phyloP scores from a whole-genome alignment of 169 alveolate species.

The Perkinsus marinus region DNA sequence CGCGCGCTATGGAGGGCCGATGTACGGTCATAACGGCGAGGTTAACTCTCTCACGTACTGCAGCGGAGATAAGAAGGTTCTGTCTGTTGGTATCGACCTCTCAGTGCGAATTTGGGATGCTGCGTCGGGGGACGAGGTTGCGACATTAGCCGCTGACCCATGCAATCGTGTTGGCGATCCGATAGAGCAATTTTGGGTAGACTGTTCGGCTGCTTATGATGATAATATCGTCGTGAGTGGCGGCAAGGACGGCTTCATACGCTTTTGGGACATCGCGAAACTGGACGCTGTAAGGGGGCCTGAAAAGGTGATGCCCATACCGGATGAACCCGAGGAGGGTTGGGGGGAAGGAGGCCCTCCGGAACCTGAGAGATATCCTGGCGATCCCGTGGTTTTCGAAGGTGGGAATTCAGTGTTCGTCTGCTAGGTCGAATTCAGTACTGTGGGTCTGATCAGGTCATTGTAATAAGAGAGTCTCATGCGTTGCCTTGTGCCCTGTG shows the following conservation, averaged over 20 bases:
- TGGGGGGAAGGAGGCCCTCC: slow-evolving; percentile 3
- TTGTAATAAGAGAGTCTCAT: not conserved
- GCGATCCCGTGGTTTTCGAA: slow-evolving; percentile 3
- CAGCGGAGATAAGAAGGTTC: not conserved
- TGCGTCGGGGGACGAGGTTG: not conserved
- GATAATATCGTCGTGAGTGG: not conserved
- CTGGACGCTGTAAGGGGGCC: slow-evolving; percentile 3
- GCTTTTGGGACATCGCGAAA: not conserved
- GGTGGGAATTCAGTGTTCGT: not conserved
- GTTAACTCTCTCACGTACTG: not conserved
- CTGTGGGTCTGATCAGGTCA: not conserved
- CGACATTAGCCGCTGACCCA: not conserved
- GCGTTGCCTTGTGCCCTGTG: not conserved
- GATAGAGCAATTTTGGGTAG: not conserved
- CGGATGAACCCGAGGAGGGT: slow-evolving; percentile 2
- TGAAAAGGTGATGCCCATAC: not conserved
- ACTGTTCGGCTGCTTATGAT: not conserved
- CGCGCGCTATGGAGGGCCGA: not conserved
- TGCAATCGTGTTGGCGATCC: not conserved
- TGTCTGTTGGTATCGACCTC: not conserved
- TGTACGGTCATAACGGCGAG: not conserved
- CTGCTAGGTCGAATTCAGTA: too few species aligned
- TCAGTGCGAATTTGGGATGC: not conserved
- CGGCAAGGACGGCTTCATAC: not conserved
- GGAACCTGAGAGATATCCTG: not conserved